Evolutionary conservation across 1,284 basidiomycete species (phyloP), one percentile per base, ranked within the genome.

Genomic region (Ustilago bromivora): DNA sequence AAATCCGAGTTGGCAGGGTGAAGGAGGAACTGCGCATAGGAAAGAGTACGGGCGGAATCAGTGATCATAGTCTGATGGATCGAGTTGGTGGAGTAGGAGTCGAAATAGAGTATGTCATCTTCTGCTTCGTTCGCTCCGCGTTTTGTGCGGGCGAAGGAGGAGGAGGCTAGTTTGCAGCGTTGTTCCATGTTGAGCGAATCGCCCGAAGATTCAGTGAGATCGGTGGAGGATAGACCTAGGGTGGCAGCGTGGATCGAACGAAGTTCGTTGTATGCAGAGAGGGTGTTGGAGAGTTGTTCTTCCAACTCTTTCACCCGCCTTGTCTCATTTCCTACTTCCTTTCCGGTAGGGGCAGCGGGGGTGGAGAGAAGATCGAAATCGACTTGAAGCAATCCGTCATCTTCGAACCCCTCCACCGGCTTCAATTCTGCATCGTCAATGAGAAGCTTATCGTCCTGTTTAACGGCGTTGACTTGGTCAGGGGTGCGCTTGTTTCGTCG

Each of bases 81-180:
- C 92, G 65, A 94, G 82, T 97, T 96, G 77, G 92, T 92, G n/a
- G 90, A 93, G 82, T 99, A 98, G 76, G 92, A 94, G 71, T 94
- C 90, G 87, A 98, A 99, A 87, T 99, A 99, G 85, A 97, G 93
- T 0, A 93, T 90, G 86, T 98, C 96, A 80, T 97, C 94, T 79
- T 76, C 71, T 12, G 52, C 59, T 38, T 65, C 55, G 57, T 71
- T 71, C 4, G 58, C 61, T 0, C 72, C 64, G 0, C 76, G 57
- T 1, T 36, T 13, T 0, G 68, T 77, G 13, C 74, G 52, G 2
- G 70, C 59, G 2, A 28, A 3, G 23, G 47, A 51, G 3, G 57
- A 28, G 1, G 71, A 68, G 2, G 71, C 65, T 34, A 74, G 65
- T 19, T 35, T 13, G 4, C 56, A 56, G 1, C 61, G 59, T 35